Evolutionary conservation across 78 protist species (phyloP).

Genomic region (Dictyostelium purpureum): DNA sequence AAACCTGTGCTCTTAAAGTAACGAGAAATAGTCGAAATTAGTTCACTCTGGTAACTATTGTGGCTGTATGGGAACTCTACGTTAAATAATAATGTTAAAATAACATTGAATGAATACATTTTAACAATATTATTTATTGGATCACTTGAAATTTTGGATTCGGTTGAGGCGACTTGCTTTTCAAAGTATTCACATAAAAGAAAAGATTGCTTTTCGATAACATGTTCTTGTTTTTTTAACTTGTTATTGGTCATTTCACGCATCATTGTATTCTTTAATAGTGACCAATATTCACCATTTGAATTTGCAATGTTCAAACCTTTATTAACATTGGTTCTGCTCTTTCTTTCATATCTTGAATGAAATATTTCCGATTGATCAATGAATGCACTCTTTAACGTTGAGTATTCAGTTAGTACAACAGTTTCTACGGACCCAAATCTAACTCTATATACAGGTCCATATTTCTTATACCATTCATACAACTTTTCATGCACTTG

Average conservation of each 20-base stretch:
- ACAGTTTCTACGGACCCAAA: slow-evolving; percentile 35
- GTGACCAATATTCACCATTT: slow-evolving; percentile 27
- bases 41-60: background rate
- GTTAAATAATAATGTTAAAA: background rate
- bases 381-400: slow-evolving; percentile 22
- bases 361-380: background rate
- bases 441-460: slow-evolving; percentile 9
- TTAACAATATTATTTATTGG: background rate
- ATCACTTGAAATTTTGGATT: background rate
- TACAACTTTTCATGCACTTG: background rate
- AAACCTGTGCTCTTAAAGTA: background rate
- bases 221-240: background rate
- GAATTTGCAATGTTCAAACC: background rate
- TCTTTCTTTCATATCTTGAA: background rate
- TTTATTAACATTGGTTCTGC: background rate
- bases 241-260: background rate
- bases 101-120: slow-evolving; percentile 1
- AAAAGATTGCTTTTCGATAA: background rate
- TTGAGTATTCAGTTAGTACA: slow-evolving; percentile 15
- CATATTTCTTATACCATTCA: slow-evolving; percentile 35
- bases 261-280: background rate
- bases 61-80: background rate
- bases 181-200: background rate
- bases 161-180: no score
- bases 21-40: background rate